Percentiles rank a stretch among this genome's conserved stretches.
These are phyloP conservation scores for Lentinus tigrinus DNA, from an alignment of 768 basidiomycete genomes.

Conservation along the genomic window DNA sequence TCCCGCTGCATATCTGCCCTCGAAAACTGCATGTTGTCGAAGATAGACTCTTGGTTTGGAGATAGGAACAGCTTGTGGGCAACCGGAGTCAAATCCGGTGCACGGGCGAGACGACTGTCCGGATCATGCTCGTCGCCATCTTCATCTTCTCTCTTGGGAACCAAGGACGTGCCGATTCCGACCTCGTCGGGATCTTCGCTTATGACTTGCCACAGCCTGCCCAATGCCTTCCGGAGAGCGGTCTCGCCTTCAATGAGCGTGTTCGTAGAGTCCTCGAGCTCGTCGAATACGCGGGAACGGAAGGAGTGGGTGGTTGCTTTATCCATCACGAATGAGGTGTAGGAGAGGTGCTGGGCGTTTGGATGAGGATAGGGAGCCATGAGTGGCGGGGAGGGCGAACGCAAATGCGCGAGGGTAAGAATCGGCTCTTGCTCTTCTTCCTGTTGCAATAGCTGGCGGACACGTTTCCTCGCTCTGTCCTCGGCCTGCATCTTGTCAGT, in stretches of 20 bases:
- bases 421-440: slow-evolving; percentile 68
- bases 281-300: slow-evolving; percentile 73
- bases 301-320: slow-evolving; percentile 82
- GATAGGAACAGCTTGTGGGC: slow-evolving; percentile 68
- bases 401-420: slow-evolving; percentile 70
- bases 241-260: slow-evolving; percentile 83
- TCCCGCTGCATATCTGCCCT: slow-evolving; percentile 67
- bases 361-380: slow-evolving; percentile 74
- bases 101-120: slow-evolving; percentile 49
- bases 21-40: slow-evolving; percentile 63
- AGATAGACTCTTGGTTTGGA: slow-evolving; percentile 32
- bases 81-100: slow-evolving; percentile 65
- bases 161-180: slow-evolving; percentile 38
- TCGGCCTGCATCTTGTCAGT: slow-evolving; percentile 51
- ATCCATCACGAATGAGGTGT: slow-evolving; percentile 85
- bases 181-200: slow-evolving; percentile 60
- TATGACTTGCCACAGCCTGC: slow-evolving; percentile 79
- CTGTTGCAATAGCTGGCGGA: slow-evolving; percentile 64
- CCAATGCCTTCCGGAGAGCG: slow-evolving; percentile 68
- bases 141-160: slow-evolving; percentile 70
- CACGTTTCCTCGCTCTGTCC: slow-evolving; percentile 79
- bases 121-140: slow-evolving; percentile 40
- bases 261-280: slow-evolving; percentile 80
- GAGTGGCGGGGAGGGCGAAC: slow-evolving; percentile 77
- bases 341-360: slow-evolving; percentile 65